A percentile compares a stretch with the other conserved stretches of the same genome.
phyloP scores from a whole-genome alignment of 163 green algal species.

The Volvox carteri region DNA sequence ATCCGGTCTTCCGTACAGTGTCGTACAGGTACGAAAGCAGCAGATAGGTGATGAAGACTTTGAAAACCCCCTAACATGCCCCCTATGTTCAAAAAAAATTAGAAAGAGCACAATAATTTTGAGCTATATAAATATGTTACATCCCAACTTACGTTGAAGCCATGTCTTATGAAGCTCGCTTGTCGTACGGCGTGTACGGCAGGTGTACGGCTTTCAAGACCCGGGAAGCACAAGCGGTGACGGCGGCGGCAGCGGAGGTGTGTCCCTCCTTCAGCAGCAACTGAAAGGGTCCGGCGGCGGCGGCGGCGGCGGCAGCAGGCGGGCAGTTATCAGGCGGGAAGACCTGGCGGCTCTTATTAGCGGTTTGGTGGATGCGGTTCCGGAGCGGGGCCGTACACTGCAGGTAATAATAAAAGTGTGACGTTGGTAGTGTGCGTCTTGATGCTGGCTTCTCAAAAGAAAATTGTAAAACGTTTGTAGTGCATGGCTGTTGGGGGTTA shows the following conservation, averaged over 20 bases:
- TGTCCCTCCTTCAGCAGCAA: background rate
- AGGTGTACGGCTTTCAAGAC: constrained; percentile 34
- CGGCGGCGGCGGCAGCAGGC: background rate
- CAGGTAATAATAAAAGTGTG: background rate
- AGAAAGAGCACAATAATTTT: too few relatives aligned
- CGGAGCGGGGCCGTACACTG: constrained; percentile 11
- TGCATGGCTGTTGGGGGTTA: background rate
- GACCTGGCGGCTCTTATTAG: constrained; percentile 5
- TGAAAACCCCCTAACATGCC: too few relatives aligned
- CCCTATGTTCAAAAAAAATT: too few relatives aligned
- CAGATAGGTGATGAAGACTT: too few relatives aligned
- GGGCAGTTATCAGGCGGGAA: background rate
- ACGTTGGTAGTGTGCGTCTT: background rate
- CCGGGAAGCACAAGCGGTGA: background rate
- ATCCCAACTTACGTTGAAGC: too few relatives aligned
- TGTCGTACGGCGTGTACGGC: background rate
- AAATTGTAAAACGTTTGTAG: background rate
- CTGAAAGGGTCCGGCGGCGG: background rate
- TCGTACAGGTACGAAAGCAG: constrained; percentile 31
- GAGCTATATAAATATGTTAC: too few relatives aligned
- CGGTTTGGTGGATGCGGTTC: constrained; percentile 33
- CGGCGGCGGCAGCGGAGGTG: background rate
- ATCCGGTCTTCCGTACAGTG: constrained; percentile 31
- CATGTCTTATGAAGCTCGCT: background rate
- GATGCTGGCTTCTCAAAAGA: background rate